Evolutionary conservation across 257 asterid genomes (phyloP).

Genomic region (Agastache rugosa): DNA sequence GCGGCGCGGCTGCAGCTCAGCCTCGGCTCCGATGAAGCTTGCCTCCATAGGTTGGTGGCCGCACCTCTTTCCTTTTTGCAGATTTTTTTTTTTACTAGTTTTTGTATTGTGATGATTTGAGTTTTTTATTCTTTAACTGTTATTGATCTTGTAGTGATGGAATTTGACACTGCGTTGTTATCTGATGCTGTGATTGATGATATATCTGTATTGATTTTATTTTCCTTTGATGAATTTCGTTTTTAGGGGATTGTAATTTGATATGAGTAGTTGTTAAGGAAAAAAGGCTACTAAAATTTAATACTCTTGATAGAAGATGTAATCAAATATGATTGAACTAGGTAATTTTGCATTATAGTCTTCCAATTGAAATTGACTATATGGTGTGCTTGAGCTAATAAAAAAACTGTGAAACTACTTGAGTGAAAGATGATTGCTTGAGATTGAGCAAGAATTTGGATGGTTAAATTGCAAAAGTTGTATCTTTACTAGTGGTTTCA

Average conservation of each 20-base stretch:
- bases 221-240: background rate
- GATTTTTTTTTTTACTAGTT: background rate
- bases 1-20: constrained; percentile 61
- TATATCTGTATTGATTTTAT: background rate
- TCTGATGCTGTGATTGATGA: constrained; percentile 1
- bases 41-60: constrained; percentile 72
- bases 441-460: background rate
- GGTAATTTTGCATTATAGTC: constrained; percentile 1
- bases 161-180: constrained; percentile 11
- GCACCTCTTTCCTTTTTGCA: background rate
- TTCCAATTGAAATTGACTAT: background rate
- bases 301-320: background rate
- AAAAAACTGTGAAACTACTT: background rate
- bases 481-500: background rate
- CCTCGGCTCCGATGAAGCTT: constrained; percentile 71
- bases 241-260: background rate
- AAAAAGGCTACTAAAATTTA: background rate
- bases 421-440: background rate
- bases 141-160: background rate
- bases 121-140: background rate
- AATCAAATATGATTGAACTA: background rate
- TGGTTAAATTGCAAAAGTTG: background rate
- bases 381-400: constrained; percentile 4
- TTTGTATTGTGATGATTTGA: background rate
- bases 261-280: background rate